Percentiles rank a stretch among this genome's conserved stretches.
Evolutionary conservation across 208 protist species (phyloP).

Genomic region (Tetramitus jugosus): DNA sequence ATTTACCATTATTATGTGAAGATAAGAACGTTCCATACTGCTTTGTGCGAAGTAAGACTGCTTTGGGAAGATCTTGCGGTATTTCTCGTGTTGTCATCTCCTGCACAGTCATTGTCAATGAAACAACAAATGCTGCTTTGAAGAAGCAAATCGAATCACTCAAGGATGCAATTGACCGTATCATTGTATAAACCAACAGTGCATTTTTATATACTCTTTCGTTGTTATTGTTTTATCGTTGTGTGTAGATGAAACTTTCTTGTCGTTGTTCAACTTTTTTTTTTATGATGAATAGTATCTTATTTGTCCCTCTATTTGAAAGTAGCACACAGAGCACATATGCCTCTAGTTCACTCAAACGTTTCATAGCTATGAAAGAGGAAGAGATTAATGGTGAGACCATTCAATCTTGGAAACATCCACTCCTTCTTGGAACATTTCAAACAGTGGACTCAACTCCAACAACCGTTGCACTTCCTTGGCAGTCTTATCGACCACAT

Average conservation of each 20-base stretch:
- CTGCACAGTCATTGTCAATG: constrained; percentile 84
- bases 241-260: too few relatives aligned
- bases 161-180: constrained; percentile 58
- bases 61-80: constrained; percentile 94
- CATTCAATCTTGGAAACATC: constrained; percentile 73
- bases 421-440: constrained; percentile 93
- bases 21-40: constrained; percentile 99
- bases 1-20: constrained; percentile 99
- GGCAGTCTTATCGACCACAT: constrained; percentile 70
- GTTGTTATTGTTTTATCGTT: too few relatives aligned
- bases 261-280: too few relatives aligned
- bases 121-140: constrained; percentile 91
- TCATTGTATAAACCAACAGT: constrained; percentile 20
- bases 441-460: constrained; percentile 95
- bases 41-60: constrained; percentile 95
- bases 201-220: neutral
- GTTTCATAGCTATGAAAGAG: neutral
- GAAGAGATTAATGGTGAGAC: constrained; percentile 31
- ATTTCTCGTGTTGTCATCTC: constrained; percentile 93
- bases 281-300: too few relatives aligned
- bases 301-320: too few relatives aligned
- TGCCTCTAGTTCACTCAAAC: too few relatives aligned
- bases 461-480: constrained; percentile 84
- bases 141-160: constrained; percentile 88
- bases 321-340: too few relatives aligned